Base-by-base conservation (phyloP, 495 filamentous ascomycete species). In the Glarea lozoyensis region DNA sequence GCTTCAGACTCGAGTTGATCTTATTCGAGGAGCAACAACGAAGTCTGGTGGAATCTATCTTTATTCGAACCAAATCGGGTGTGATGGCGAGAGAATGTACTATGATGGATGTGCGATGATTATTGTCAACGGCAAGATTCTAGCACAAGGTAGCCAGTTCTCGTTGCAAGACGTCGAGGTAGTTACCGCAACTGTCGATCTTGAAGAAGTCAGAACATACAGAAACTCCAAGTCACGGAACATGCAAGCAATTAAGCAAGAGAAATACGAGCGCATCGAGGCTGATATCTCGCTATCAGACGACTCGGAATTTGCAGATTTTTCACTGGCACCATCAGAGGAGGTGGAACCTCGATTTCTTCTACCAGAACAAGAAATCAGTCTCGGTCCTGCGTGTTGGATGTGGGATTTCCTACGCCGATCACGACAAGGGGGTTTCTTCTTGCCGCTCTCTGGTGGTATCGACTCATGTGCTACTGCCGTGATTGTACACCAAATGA, bases 321-420 rank as follows among this genome's bases (percentile, higher is more conserved):
- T 22, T 19, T 10, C n/a, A 7, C 7, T 48, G 5, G 29, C 20
- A 1, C 40, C 45, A 12, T 33, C 21, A 10, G n/a, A 16, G 57
- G 71, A 75, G 48, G 77, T 79, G 41, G 64, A 85, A 40, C 65
- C 69, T 1, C 61, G 69, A 3, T 76, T 73, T 38, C 80, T 87
- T 58, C 53, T 60, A 0, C 78, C 81, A 0, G 82, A 88, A 54
- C 82, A 88, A 52, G 86, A 90, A 46, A 84, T 90, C 49, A 76
- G 80, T 0, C 65, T 88, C 0, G 75, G 75, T 0, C 73, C 78
- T 1, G 84, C 77, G 1, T 83, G 81, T 57, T 95, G 78, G 67
- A 62, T 95, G 0, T 94, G 87, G 86, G 86, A 94, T 52, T 94
- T 92, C 46, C 74, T 92, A 1, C 68, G 84, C 2, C 58, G 86